phyloP scores from a whole-genome alignment of 2,329 filamentous ascomycete species.

The Ophiocordyceps sinensis region DNA sequence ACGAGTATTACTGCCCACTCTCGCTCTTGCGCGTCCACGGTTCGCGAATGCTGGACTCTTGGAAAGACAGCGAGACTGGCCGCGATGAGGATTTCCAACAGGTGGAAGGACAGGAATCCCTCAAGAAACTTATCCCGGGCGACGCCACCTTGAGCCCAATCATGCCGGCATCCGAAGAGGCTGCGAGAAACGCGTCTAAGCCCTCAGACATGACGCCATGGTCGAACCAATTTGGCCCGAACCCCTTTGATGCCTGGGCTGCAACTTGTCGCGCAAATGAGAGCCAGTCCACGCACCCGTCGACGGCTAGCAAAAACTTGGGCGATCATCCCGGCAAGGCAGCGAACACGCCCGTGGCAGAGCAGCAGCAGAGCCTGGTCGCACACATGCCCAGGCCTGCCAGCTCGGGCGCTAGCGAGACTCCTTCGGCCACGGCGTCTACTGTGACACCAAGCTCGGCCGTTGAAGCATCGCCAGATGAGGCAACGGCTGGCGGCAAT shows the following conservation, averaged over 20 bases:
- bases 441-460: too few species aligned
- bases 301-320: background rate
- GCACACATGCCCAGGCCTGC: too few species aligned
- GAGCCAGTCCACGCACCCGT: background rate
- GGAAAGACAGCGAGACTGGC: conserved; percentile 63
- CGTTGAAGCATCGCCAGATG: too few species aligned
- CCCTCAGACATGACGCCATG: background rate
- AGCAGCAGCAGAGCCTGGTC: too few species aligned
- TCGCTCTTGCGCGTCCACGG: conserved; percentile 86
- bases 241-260: background rate
- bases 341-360: too few species aligned
- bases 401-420: too few species aligned
- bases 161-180: background rate
- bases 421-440: too few species aligned
- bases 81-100: conserved; percentile 44
- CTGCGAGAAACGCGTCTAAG: background rate
- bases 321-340: background rate
- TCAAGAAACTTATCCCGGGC: background rate
- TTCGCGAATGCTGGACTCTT: conserved; percentile 90
- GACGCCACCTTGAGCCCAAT: background rate
- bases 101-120: conserved; percentile 13
- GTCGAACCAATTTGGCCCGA: background rate
- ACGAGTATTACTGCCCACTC: conserved; percentile 91
- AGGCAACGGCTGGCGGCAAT: background rate
- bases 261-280: background rate